Evolutionary conservation across 1,284 basidiomycete genomes (phyloP), one percentile per base, ranked within the genome.

Genomic region (Porodaedalea pini): DNA sequence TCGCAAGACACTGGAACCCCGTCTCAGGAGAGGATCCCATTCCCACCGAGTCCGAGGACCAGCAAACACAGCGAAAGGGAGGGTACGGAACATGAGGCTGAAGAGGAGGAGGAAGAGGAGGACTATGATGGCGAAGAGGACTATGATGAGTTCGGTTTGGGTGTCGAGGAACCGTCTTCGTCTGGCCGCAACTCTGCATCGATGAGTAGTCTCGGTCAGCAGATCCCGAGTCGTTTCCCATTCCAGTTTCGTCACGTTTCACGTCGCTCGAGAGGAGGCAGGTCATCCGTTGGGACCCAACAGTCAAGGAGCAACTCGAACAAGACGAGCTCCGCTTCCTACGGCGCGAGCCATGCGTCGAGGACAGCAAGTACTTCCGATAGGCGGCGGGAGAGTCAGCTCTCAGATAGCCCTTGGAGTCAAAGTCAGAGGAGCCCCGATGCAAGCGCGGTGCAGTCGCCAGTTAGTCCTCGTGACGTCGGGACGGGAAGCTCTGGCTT

Each of bases 191-290:
- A 80, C 0, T 88, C 86, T 2, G 86, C 81, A 17, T 90, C 88
- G 3, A 82, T 91, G 81, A 90, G 88, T 4, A 86, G 84, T 63
- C 78, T 91, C 4, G 89, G 88, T 1, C 83, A 85, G n/a, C 88
- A 87, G 1, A 75, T 91, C 52, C 68, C 71, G 17, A 82, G 85
- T 4, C 78, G 85, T 1, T 88, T 86, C 67, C 88, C 86, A 3
- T 88, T 89, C 77, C 76, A 81, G 57, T 81, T 82, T 71, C 79
- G 83, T 25, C 76, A 77, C 7, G 82, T 82, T 4, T 43, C 47
- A 21, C 45, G 58, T 19, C 19, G 50, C 10, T 57, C 56, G 45
- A 36, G 56, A 29, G 56, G 58, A 27, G 65, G 69, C 7, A 75
- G 81, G 23, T 76, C 78, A 0, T 71, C 72, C 11, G 80, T 72